Evolutionary conservation across 2,329 filamentous ascomycete genomes (phyloP), one percentile per base, ranked within the genome.

Genomic region (Endocalyx cinctus): DNA sequence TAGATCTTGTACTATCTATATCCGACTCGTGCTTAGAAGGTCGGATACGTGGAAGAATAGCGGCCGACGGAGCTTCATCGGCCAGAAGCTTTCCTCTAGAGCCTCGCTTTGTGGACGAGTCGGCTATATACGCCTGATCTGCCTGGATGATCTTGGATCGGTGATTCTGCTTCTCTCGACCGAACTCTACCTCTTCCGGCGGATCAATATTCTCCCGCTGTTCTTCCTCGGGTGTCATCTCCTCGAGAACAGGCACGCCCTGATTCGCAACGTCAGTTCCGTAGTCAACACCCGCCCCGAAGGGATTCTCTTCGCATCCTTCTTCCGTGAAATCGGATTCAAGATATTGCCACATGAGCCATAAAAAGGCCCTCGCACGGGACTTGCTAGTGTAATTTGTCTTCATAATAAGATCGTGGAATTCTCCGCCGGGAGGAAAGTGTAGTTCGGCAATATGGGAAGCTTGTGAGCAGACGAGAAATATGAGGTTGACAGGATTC

Each of bases 281-380:
- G 42, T 83, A 83, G 51, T 82, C 79, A 3, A 83, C 75, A 10
- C 79, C 80, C 10, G 69, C 57, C 0, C 92, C 92, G 50, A 96
- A 98, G 0, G 92, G 92, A 52, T 98, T 98, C 48, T 86, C 82
- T 29, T 87, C 74, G 27, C 87, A 90, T 35, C 86, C 87, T 51
- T 95, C 86, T 48, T 84, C 79, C 0, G 86, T 86, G 48, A 96
- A 97, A 57, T 96, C 87, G 17, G 89, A 95, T 58, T 98, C 92
- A 13, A 98, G 74, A 55, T 98, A 97, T 70, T 92, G 96, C 92
- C 92, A 98, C 80, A 98, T 94, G 43, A 98, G 69, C 92, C 92
- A 98, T 14, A 98, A 66, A 49, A 98, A 98, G 1, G 90, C 90
- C 27, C 69, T 80, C 1, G 92, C 89, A 42, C 92, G 78, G 41